Conservation (phyloP, 768 basidiomycete genomes). For the Hirschioporus abietinus region DNA sequence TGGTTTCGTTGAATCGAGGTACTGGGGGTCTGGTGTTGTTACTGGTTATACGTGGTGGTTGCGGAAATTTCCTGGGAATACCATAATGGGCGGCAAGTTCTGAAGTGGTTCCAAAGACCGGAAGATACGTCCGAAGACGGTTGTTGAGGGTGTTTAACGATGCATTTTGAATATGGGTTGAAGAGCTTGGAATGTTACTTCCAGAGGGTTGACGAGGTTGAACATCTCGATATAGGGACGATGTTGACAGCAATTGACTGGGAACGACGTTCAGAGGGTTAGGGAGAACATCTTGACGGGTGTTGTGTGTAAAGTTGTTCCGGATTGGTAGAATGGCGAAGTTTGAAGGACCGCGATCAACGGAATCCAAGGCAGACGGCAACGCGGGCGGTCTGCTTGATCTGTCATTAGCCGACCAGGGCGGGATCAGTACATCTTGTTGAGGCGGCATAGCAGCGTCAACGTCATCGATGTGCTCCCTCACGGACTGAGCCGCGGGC, state of each 20-base stretch:
- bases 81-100: slow-evolving; percentile 77
- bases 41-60: slow-evolving; percentile 56
- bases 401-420: slow-evolving; percentile 4
- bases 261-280: background rate
- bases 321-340: background rate
- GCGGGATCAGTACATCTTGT: slow-evolving; percentile 3
- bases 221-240: background rate
- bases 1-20: slow-evolving; percentile 7
- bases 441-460: slow-evolving; percentile 1
- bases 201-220: background rate
- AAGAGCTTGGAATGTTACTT: slow-evolving; percentile 1
- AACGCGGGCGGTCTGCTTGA: slow-evolving; percentile 6
- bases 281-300: background rate
- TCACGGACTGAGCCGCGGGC: background rate
- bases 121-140: slow-evolving; percentile 65
- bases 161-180: slow-evolving; percentile 38
- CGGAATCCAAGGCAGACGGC: background rate
- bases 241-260: background rate
- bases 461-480: slow-evolving; percentile 4
- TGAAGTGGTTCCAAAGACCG: slow-evolving; percentile 58
- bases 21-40: slow-evolving; percentile 23
- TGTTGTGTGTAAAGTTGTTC: slow-evolving; percentile 1
- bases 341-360: background rate
- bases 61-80: slow-evolving; percentile 66
- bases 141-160: slow-evolving; percentile 45